Percentiles rank a stretch among this genome's conserved stretches.
These are phyloP conservation scores for Parathielavia hyrcaniae DNA, from an alignment of 495 filamentous ascomycete genomes.

Conservation along the genomic window DNA sequence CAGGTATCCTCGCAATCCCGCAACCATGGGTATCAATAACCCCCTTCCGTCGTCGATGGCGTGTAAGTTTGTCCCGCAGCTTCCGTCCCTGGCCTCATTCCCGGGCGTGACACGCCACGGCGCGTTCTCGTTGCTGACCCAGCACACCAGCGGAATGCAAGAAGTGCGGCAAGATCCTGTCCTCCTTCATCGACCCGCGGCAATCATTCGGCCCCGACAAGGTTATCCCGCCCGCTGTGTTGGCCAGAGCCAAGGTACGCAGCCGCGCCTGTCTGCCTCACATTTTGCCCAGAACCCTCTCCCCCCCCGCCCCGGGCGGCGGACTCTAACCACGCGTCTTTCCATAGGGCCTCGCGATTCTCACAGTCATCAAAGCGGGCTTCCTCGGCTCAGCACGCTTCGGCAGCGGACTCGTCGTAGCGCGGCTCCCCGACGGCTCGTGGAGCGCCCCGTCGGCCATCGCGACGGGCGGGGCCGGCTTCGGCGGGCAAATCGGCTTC, in stretches of 20 bases:
- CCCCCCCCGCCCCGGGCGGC: too few relatives aligned
- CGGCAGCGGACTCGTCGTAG: slow-evolving; percentile 89
- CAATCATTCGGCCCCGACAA: slow-evolving; percentile 97
- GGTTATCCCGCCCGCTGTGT: slow-evolving; percentile 86
- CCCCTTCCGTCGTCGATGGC: slow-evolving; percentile 54
- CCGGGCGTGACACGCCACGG: neutral
- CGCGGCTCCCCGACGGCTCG: slow-evolving; percentile 79
- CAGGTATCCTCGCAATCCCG: neutral
- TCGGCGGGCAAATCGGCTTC: slow-evolving; percentile 95
- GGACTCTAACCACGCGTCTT: slow-evolving; percentile 1
- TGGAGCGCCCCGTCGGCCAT: slow-evolving; percentile 97
- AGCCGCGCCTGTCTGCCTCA: neutral
- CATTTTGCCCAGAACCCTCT: neutral
- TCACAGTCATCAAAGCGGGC: slow-evolving; percentile 93
- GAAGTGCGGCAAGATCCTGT: slow-evolving; percentile 86
- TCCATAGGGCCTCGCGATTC: slow-evolving; percentile 77
- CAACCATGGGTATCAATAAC: slow-evolving; percentile 52
- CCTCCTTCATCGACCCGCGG: slow-evolving; percentile 88
- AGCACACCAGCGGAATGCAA: slow-evolving; percentile 67
- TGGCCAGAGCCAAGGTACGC: slow-evolving; percentile 83
- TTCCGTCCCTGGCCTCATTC: slow-evolving; percentile 15
- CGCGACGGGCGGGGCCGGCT: slow-evolving; percentile 80
- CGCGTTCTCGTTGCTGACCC: slow-evolving; percentile 4
- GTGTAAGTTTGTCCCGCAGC: slow-evolving; percentile 41
- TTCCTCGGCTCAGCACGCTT: slow-evolving; percentile 91